These are phyloP conservation scores for Myriosclerotinia duriaeana DNA, from an alignment of 2,329 filamentous ascomycete genomes.

Conservation along the genomic window DNA sequence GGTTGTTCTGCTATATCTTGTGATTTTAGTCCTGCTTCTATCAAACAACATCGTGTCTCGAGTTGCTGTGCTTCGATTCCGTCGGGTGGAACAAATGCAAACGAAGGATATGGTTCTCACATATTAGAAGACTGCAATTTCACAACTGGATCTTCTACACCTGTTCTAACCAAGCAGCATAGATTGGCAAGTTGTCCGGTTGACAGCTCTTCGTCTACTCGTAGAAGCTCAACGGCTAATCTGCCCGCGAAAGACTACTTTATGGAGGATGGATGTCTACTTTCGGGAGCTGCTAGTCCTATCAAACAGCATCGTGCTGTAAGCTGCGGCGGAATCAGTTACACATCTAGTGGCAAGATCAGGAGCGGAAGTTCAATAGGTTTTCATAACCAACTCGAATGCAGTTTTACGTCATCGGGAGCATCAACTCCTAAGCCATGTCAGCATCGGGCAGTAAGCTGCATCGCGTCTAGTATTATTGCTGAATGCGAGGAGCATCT, in stretches of 20 bases:
- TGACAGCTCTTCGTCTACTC: background rate
- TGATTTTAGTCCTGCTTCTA: background rate
- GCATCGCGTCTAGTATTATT: background rate
- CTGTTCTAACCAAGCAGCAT: constrained; percentile 1
- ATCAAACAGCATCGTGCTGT: constrained; percentile 2
- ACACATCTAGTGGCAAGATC: background rate
- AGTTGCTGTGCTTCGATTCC: constrained; percentile 14
- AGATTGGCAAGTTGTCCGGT: constrained; percentile 1
- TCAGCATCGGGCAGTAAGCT: constrained; percentile 2
- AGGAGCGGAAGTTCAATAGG: background rate
- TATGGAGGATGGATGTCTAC: constrained; percentile 14
- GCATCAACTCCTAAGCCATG: background rate
- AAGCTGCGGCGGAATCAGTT: background rate
- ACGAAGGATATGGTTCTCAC: background rate
- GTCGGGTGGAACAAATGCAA: background rate
- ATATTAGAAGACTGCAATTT: background rate
- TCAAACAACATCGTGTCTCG: constrained; percentile 11
- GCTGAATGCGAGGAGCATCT: constrained; percentile 7
- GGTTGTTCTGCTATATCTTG: background rate
- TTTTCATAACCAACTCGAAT: background rate
- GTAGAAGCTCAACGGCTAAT: background rate
- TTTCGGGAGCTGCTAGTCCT: constrained; percentile 17
- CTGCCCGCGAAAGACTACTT: background rate
- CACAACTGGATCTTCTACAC: constrained; percentile 12
- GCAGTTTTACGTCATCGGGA: background rate